Percentiles rank a stretch among this genome's conserved stretches.
phyloP scores from a whole-genome alignment of 179 eudicot genomes.

The Camellia oleifera region DNA sequence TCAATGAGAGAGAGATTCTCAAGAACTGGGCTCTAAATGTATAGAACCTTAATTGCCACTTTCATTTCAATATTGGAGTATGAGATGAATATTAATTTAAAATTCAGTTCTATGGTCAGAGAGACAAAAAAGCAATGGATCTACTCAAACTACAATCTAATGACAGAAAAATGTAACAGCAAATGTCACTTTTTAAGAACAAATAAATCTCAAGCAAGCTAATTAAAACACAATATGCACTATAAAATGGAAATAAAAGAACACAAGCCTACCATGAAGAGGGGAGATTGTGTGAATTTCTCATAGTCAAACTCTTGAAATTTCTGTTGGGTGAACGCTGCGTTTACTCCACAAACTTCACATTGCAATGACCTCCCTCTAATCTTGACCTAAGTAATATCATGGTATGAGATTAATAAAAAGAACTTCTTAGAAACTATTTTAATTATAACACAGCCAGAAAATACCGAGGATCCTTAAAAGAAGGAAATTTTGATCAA shows the following conservation, averaged over 20 bases:
- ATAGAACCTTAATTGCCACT: neutral
- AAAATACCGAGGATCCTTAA: neutral
- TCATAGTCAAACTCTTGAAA: constrained; percentile 81
- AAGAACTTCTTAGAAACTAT: neutral
- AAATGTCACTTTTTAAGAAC: neutral
- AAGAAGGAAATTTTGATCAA: neutral
- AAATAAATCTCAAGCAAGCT: constrained; percentile 4
- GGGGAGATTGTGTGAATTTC: constrained; percentile 69
- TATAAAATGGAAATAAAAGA: no score
- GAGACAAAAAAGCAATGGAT: neutral
- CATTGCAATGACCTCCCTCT: constrained; percentile 79
- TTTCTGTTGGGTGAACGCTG: constrained; percentile 46
- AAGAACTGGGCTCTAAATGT: neutral
- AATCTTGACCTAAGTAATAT: constrained; percentile 67
- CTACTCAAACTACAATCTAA: neutral
- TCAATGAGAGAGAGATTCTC: neutral
- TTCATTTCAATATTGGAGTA: no score
- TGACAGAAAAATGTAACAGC: neutral
- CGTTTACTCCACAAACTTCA: constrained; percentile 79
- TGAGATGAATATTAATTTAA: no score
- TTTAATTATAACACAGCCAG: neutral
- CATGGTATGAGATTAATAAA: neutral
- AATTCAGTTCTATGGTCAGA: no score
- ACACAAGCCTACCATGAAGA: constrained; percentile 54
- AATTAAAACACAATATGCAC: neutral